A percentile compares a stretch with the other conserved stretches of the same genome.
phyloP scores from a whole-genome alignment of 2,329 filamentous ascomycete species.

The Aspergillus fischeri region DNA sequence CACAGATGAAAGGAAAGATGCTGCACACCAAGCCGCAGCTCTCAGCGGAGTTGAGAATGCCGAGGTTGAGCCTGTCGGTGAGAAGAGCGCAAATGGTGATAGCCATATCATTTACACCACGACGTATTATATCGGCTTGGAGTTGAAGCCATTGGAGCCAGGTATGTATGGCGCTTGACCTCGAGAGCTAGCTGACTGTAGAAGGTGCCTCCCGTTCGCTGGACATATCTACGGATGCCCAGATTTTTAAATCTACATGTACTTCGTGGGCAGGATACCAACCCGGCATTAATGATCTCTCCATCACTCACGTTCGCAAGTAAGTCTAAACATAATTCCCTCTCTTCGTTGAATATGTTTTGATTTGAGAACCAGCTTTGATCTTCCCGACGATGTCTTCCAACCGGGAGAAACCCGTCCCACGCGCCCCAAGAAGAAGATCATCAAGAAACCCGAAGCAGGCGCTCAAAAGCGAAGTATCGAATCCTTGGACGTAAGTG shows the following conservation, averaged over 20 bases:
- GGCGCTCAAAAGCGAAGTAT: constrained; percentile 37
- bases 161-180: constrained; percentile 50
- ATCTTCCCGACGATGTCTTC: constrained; percentile 88
- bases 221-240: constrained; percentile 67
- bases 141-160: constrained; percentile 67
- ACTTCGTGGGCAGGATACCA: constrained; percentile 72
- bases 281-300: constrained; percentile 69
- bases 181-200: constrained; percentile 27
- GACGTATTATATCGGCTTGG: constrained; percentile 90
- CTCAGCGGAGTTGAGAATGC: constrained; percentile 42
- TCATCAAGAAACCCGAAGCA: constrained; percentile 34
- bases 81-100: constrained; percentile 37
- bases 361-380: constrained; percentile 56
- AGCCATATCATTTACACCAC: constrained; percentile 70
- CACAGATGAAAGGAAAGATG: constrained; percentile 49
- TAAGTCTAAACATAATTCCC: constrained; percentile 45
- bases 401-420: constrained; percentile 70
- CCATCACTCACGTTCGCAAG: constrained; percentile 82
- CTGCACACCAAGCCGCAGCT: constrained; percentile 47
- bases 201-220: constrained; percentile 45
- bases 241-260: constrained; percentile 82
- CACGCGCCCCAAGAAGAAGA: constrained; percentile 53
- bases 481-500: constrained; percentile 42
- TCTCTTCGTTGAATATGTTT: neutral
- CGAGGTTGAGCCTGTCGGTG: constrained; percentile 30